Evolutionary conservation across 2,329 filamentous ascomycete species (phyloP), one percentile per base, ranked within the genome.

Genomic region (Thyridium curvatum): DNA sequence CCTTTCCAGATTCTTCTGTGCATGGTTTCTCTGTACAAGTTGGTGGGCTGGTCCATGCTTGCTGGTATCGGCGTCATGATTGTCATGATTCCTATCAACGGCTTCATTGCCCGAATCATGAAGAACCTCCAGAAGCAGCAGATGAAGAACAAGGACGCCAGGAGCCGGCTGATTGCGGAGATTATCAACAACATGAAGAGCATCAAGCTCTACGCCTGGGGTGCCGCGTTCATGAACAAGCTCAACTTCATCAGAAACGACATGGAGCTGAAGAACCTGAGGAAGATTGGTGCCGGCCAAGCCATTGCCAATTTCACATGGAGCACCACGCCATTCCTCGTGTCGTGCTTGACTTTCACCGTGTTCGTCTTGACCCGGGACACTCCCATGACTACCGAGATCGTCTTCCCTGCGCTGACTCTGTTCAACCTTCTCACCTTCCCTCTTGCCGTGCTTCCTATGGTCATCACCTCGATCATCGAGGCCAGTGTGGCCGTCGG

Each of bases 161-260:
- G 93, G 55, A 95, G 90, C 34, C 80, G 91, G 36, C 68, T 98
- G 42, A 96, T 97, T 72, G 94, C 91, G 7, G 93, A 98, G 62
- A 98, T 98, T 49, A 72, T 98, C 55, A 96, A 94, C 71, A 97
- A 97, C 65, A 98, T 98, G 86, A 98, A 98, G 71, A 94, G 89
- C 58, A 93, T 98, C 69, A 98, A 98, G 68, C 77, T 98, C 15
- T 98, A 96, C 59, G 93, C 93, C 21, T 98, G 93, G 93, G 91
- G 90, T 26, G 84, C 83, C 21, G 91, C 93, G 12, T 98, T 98
- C 58, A 95, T 96, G 82, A 93, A 89, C 63, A 95, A 94, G 65
- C 79, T 98, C 42, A 97, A 93, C 65, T 86, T 86, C 59, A 89
- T 98, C 44, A 82, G 93, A 62, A 98, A 98, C 63, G 93, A 98